phyloP scores from a whole-genome alignment of 2,329 filamentous ascomycete genomes.

The Drechslera avenae region DNA sequence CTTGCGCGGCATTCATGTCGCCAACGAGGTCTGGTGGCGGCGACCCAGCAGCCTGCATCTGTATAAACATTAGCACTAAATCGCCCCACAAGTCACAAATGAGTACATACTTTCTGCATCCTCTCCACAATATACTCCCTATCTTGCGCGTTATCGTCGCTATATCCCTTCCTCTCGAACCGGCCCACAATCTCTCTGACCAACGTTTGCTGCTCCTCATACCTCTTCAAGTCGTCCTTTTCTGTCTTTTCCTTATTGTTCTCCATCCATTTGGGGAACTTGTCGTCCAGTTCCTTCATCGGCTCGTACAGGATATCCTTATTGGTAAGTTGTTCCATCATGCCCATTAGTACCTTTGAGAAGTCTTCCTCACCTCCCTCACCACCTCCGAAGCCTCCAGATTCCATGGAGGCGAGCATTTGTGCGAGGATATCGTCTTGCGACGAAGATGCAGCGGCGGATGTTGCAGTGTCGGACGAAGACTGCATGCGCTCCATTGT shows the following conservation, averaged over 20 bases:
- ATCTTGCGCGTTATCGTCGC: slow-evolving; percentile 79
- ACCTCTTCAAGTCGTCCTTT: slow-evolving; percentile 75
- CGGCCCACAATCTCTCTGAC: slow-evolving; percentile 86
- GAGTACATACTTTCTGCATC: slow-evolving; percentile 82
- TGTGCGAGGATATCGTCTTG: slow-evolving; percentile 84
- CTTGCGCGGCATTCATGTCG: slow-evolving; percentile 83
- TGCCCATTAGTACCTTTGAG: slow-evolving; percentile 91
- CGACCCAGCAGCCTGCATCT: slow-evolving; percentile 97
- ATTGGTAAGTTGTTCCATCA: slow-evolving; percentile 99
- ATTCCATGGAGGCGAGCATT: slow-evolving; percentile 86
- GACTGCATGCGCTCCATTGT: slow-evolving; percentile 97
- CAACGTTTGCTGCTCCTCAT: slow-evolving; percentile 77
- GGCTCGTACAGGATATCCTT: slow-evolving; percentile 98
- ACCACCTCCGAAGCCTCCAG: slow-evolving; percentile 59
- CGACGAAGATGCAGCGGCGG: slow-evolving; percentile 66
- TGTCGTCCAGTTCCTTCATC: slow-evolving; percentile 94
- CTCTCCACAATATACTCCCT: slow-evolving; percentile 92
- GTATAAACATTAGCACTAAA: background rate
- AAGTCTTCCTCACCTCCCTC: slow-evolving; percentile 78
- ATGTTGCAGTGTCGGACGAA: slow-evolving; percentile 83
- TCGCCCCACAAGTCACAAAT: background rate
- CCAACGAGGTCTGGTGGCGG: slow-evolving; percentile 90
- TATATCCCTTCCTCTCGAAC: slow-evolving; percentile 83
- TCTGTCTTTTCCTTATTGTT: slow-evolving; percentile 71
- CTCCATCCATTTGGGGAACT: slow-evolving; percentile 87